These are phyloP conservation scores for Nematocida parisii DNA, from an alignment of 371 early-diverging fungal genomes.

Conservation along the genomic window DNA sequence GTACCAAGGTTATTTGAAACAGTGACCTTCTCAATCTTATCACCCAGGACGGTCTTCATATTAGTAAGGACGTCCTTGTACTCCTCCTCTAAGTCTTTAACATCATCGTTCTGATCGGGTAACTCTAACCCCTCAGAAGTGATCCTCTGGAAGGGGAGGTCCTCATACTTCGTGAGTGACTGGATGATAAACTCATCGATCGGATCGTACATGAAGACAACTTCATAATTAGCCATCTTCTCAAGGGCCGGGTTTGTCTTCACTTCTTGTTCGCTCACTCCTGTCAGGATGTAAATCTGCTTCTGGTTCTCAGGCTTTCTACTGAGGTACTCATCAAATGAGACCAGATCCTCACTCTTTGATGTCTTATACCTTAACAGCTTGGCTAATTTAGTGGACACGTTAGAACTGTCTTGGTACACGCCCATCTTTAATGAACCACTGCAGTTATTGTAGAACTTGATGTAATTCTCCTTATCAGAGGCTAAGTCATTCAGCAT, in stretches of 20 bases:
- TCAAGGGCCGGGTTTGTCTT: slow-evolving; percentile 80
- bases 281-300: slow-evolving; percentile 80
- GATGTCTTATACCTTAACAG: slow-evolving; percentile 84
- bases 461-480: slow-evolving; percentile 78
- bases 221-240: slow-evolving; percentile 80
- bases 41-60: slow-evolving; percentile 74
- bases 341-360: slow-evolving; percentile 79
- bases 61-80: slow-evolving; percentile 74
- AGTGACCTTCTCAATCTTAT: slow-evolving; percentile 46
- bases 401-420: slow-evolving; percentile 77
- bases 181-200: slow-evolving; percentile 83
- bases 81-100: slow-evolving; percentile 74
- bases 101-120: slow-evolving; percentile 72
- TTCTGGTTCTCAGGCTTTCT: slow-evolving; percentile 81
- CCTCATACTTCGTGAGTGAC: slow-evolving; percentile 77
- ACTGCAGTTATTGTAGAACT: slow-evolving; percentile 85
- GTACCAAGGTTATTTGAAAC: slow-evolving; percentile 11
- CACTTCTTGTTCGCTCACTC: slow-evolving; percentile 74
- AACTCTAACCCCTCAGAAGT: slow-evolving; percentile 79
- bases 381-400: slow-evolving; percentile 80
- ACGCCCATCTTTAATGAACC: slow-evolving; percentile 86
- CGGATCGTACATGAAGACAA: slow-evolving; percentile 81
- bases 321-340: slow-evolving; percentile 79
- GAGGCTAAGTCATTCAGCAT: slow-evolving; percentile 81
- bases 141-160: slow-evolving; percentile 76